Conservation (phyloP, 1,139 yeast species). For the Saccharomyces uvarum region DNA sequence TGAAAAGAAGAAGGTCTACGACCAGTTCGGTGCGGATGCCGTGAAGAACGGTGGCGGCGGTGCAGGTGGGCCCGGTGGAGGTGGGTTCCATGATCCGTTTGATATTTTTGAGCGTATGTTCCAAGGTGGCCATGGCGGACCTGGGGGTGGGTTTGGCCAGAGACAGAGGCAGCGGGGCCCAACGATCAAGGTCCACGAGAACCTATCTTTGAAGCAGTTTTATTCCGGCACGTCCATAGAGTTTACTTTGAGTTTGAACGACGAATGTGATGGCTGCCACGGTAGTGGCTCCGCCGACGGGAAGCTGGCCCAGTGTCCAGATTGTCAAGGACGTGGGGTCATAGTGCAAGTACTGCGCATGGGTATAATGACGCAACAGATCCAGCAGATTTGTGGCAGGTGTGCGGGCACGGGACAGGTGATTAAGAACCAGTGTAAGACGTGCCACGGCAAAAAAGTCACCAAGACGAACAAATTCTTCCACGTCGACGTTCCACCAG, state of each 20-base stretch:
- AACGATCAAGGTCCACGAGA: slow-evolving; percentile 50
- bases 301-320: slow-evolving; percentile 50
- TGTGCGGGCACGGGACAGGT: slow-evolving; percentile 74
- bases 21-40: slow-evolving; percentile 78
- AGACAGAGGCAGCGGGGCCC: slow-evolving; percentile 55
- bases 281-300: slow-evolving; percentile 87
- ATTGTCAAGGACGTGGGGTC: slow-evolving; percentile 72
- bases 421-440: slow-evolving; percentile 55
- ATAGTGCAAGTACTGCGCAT: slow-evolving; percentile 62
- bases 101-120: slow-evolving; percentile 65
- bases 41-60: slow-evolving; percentile 43
- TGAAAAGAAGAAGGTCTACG: slow-evolving; percentile 66
- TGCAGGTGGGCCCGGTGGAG: slow-evolving; percentile 34
- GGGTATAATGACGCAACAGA: slow-evolving; percentile 84
- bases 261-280: slow-evolving; percentile 65
- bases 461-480: slow-evolving; percentile 49
- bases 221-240: slow-evolving; percentile 60
- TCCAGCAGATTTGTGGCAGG: slow-evolving; percentile 68
- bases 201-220: slow-evolving; percentile 55
- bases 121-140: slow-evolving; percentile 47
- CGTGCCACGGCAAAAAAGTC: slow-evolving; percentile 67
- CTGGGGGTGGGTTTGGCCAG: slow-evolving; percentile 36
- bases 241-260: slow-evolving; percentile 61
- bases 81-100: slow-evolving; percentile 48
- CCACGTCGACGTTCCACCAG: slow-evolving; percentile 60